Conservation (phyloP, 176 grass and related monocot species). For the Musa troglodytarum region DNA sequence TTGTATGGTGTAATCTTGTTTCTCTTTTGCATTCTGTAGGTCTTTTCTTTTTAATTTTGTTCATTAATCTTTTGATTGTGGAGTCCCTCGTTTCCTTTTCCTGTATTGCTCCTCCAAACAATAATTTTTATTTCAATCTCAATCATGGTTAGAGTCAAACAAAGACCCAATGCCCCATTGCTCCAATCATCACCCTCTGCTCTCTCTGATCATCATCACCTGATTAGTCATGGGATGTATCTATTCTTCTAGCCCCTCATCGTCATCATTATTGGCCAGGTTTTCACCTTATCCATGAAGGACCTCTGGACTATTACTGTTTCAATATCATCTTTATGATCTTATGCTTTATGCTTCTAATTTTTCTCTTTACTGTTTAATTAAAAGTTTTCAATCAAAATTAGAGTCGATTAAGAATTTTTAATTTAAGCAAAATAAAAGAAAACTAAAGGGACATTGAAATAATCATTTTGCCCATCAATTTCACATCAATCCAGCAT, state of each 20-base stretch:
- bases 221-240: conserved; percentile 78
- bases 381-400: background rate
- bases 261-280: conserved; percentile 26
- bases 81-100: background rate
- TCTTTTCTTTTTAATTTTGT: too few relatives aligned
- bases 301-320: conserved; percentile 51
- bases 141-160: background rate
- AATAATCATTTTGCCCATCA: too few relatives aligned
- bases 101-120: background rate
- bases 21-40: background rate
- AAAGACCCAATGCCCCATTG: background rate
- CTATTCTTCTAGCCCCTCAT: conserved; percentile 56
- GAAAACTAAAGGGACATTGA: too few relatives aligned
- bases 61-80: background rate
- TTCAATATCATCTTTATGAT: conserved; percentile 51
- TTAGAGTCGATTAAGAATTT: too few relatives aligned
- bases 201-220: conserved; percentile 62
- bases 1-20: background rate
- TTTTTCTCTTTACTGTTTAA: conserved; percentile 54
- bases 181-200: conserved; percentile 23
- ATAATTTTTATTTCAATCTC: too few relatives aligned
- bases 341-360: conserved; percentile 49
- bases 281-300: conserved; percentile 42
- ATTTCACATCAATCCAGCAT: too few relatives aligned
- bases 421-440: too few relatives aligned